Evolutionary conservation across 2,329 filamentous ascomycete species (phyloP), one percentile per base, ranked within the genome.

Genomic region (Knufia petricola): DNA sequence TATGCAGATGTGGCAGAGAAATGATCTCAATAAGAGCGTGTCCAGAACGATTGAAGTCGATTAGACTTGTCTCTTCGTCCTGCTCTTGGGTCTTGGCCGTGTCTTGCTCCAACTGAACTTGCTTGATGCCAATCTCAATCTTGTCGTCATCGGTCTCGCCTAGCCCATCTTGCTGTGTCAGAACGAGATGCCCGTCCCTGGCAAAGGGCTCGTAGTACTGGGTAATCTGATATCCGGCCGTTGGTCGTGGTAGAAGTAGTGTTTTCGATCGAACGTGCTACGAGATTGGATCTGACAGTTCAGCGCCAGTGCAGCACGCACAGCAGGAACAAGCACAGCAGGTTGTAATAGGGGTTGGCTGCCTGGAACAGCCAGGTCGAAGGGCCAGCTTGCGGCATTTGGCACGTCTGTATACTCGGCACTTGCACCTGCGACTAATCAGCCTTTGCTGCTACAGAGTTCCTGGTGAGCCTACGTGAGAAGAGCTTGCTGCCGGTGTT

Each of bases 201-300:
- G 79, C 79, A 56, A 82, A 81, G 0, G 79, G 79, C 56, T 77
- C 73, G 64, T 96, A 95, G 69, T 90, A 96, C 63, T 98, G 92
- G 1, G 92, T 98, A 54, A 98, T 94, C 66, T 98, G 92, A 66
- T 98, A 98, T 0, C 92, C 92, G 0, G 87, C 78, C 0, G 92
- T 66, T 98, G 92, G 65, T 98, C 92, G 78, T 92, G 94, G 72
- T 95, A 95, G 67, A 98, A 96, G 68, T 98, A 98, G 66, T 98
- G 92, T 65, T 98, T 98, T 55, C 92, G 77, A 66, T 98, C 92
- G 68, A 95, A 98, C 47, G 79, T 79, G 65, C 88, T 95, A 58
- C 78, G 75, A 1, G 68, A 72, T 62, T 94, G 84, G 46, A 96
- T 76, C 1, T 81, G 69, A 66, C 92, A 96, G 50, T 83, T 78